Evolutionary conservation across 2,329 filamentous ascomycete genomes (phyloP).

Genomic region (Pseudocercospora fuligena): DNA sequence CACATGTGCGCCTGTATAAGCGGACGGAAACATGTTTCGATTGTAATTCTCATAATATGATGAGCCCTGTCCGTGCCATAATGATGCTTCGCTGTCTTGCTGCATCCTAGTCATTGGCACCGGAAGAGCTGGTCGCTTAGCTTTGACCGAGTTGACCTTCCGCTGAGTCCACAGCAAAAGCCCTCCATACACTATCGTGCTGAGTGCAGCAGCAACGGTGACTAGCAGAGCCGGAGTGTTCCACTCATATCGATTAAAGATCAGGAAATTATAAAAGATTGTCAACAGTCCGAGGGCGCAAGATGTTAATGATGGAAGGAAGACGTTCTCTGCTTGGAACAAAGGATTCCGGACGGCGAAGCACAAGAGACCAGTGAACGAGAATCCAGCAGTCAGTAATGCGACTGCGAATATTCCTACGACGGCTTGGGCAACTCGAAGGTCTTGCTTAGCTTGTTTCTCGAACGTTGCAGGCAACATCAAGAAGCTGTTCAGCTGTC

Average conservation of each 20-base stretch:
- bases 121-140: constrained; percentile 15
- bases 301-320: constrained; percentile 50
- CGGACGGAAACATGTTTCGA: constrained; percentile 52
- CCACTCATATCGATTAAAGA: constrained; percentile 49
- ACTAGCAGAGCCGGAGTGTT: constrained; percentile 50
- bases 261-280: constrained; percentile 54
- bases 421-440: constrained; percentile 47
- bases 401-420: constrained; percentile 53
- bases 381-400: constrained; percentile 54
- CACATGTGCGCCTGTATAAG: constrained; percentile 27
- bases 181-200: constrained; percentile 48
- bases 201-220: constrained; percentile 45
- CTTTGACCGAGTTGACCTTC: constrained; percentile 42
- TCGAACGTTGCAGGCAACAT: constrained; percentile 56
- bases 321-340: constrained; percentile 55
- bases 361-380: constrained; percentile 53
- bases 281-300: constrained; percentile 55
- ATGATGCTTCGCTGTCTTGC: constrained; percentile 23
- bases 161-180: constrained; percentile 51
- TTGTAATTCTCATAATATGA: constrained; percentile 52
- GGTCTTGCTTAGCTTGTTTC: constrained; percentile 37
- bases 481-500: constrained; percentile 48
- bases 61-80: constrained; percentile 45
- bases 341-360: constrained; percentile 52
- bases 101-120: constrained; percentile 21